Evolutionary conservation across 2,329 filamentous ascomycete genomes (phyloP).

Genomic region (Penicillium fuscoglaucum): DNA sequence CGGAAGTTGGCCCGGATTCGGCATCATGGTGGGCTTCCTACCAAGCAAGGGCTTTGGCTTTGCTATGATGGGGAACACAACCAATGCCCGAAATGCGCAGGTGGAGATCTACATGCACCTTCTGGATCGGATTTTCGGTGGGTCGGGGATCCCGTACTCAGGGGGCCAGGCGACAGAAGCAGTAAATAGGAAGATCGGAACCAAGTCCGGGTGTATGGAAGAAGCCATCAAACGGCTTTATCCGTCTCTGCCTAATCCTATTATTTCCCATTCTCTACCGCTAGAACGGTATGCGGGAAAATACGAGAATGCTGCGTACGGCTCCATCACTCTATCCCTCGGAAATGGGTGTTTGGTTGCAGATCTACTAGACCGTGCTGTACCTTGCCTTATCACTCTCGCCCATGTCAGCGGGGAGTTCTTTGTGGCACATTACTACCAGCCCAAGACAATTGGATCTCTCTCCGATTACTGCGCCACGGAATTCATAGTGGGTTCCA

Average conservation of each 20-base stretch:
- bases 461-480: neutral
- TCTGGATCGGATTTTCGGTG: constrained; percentile 6
- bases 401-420: constrained; percentile 8
- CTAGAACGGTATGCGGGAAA: neutral
- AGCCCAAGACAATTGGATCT: constrained; percentile 2
- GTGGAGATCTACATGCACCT: constrained; percentile 17
- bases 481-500: constrained; percentile 1
- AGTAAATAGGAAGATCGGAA: neutral
- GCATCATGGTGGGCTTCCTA: constrained; percentile 26
- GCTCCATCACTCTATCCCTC: neutral
- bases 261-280: neutral
- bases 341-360: neutral
- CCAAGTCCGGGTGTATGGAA: neutral
- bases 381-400: neutral
- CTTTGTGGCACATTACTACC: constrained; percentile 5
- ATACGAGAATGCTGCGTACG: constrained; percentile 4
- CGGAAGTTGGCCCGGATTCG: constrained; percentile 26
- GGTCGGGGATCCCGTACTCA: neutral
- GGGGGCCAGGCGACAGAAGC: neutral
- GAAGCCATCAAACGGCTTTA: constrained; percentile 7
- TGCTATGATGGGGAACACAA: constrained; percentile 27
- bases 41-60: constrained; percentile 25
- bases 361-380: constrained; percentile 1
- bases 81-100: constrained; percentile 11
- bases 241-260: neutral